Evolutionary conservation across 176 grass and related monocot species (phyloP).

Genomic region (Oryza meridionalis): DNA sequence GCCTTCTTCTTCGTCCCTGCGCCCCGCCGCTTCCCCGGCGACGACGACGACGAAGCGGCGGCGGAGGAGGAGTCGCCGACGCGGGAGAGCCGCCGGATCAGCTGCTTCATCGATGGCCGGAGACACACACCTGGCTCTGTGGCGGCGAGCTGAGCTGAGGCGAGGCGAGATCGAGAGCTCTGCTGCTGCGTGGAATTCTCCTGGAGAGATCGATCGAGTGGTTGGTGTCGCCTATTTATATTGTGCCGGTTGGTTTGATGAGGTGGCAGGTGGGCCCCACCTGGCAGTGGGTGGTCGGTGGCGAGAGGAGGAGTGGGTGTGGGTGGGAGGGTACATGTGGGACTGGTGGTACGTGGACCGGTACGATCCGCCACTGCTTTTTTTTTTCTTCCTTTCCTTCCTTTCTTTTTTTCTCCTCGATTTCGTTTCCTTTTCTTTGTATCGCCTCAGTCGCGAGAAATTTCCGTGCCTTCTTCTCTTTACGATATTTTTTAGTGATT

Average conservation of each 20-base stretch:
- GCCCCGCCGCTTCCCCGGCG: neutral
- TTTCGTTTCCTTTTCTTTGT: neutral
- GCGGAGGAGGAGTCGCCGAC: constrained; percentile 47
- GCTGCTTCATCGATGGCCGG: constrained; percentile 46
- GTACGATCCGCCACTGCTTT: constrained; percentile 21
- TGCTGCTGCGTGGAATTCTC: neutral
- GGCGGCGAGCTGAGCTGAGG: neutral
- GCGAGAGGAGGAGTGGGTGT: neutral
- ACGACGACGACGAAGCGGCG: neutral
- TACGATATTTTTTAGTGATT: neutral
- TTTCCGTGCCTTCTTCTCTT: neutral
- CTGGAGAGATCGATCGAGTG: neutral
- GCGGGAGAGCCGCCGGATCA: constrained; percentile 61
- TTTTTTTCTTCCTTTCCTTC: neutral
- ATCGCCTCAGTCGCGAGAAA: neutral
- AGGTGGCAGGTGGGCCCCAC: neutral
- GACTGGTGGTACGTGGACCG: constrained; percentile 41
- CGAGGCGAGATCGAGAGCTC: neutral
- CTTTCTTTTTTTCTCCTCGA: neutral
- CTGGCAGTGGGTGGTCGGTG: neutral
- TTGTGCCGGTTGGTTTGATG: neutral
- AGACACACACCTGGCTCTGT: neutral
- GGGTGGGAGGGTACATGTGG: constrained; percentile 25
- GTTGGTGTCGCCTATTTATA: constrained; percentile 39
- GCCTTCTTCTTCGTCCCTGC: neutral